phyloP scores from a whole-genome alignment of 2,329 filamentous ascomycete species.

The Lachnellula cervina region DNA sequence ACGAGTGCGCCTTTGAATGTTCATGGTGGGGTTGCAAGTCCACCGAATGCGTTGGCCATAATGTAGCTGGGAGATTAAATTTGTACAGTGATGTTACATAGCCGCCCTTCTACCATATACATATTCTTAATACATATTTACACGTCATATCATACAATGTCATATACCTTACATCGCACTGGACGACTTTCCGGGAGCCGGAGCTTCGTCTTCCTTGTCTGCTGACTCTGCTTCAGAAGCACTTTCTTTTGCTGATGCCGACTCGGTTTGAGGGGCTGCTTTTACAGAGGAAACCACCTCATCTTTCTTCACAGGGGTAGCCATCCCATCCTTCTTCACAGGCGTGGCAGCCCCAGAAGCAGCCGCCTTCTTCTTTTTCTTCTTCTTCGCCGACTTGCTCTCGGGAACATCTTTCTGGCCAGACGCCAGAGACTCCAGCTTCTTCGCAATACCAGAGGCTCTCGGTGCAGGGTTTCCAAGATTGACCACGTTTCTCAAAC shows the following conservation, averaged over 20 bases:
- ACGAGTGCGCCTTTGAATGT: slow-evolving; percentile 53
- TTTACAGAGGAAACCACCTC: neutral
- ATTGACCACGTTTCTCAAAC: slow-evolving; percentile 62
- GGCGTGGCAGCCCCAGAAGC: neutral
- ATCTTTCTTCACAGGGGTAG: no score
- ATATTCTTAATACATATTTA: no score
- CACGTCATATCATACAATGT: no score
- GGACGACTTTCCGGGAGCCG: no score
- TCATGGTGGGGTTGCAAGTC: slow-evolving; percentile 21
- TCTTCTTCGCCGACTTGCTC: neutral
- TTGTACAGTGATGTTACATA: neutral
- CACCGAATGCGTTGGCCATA: slow-evolving; percentile 26
- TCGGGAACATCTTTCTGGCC: neutral
- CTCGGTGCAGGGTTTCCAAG: slow-evolving; percentile 28
- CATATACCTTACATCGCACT: no score
- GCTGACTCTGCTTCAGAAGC: no score
- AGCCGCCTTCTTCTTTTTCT: neutral
- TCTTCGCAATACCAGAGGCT: neutral
- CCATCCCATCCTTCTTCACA: neutral
- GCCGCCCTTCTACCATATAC: neutral
- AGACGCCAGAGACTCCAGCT: neutral
- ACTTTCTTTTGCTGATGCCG: neutral
- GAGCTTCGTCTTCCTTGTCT: no score
- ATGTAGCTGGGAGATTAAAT: slow-evolving; percentile 4
- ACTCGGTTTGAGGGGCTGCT: neutral